Base-by-base conservation (phyloP, 1,139 yeast species). In the Taphrina sp. region DNA sequence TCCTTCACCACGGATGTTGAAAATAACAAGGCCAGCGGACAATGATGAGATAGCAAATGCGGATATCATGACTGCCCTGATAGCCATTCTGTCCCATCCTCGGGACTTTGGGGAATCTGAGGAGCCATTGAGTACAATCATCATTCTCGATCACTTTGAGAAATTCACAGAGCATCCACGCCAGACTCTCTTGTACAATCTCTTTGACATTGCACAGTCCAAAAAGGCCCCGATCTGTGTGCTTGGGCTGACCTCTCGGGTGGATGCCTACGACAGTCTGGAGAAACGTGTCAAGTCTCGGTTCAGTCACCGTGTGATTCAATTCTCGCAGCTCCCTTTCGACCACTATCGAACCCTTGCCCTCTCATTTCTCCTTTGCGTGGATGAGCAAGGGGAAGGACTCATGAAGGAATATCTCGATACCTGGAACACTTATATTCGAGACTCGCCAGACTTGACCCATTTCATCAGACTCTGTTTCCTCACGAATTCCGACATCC, bases 271-370 rank as follows among this genome's bases (percentile, higher is more conserved):
- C 0, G 97, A 92, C 64, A 74, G 81, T 62, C 73, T 92, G 56
- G 99, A 94, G 66, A 92, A 90, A 65, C 77, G 99, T 63, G 97
- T 94, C 0, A 78, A 89, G 63, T 84, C 95, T 58, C 74, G 99
- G 60, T 92, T 90, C 68, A 83, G 95, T 31, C 96, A 90, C 66
- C 72, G 95, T 52, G 72, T 85, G 1, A 76, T 87, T 31, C 75
- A 79, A 33, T 73, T 88, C 42, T 77, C 77, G 39, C 83, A 47
- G 46, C 61, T 45, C 58, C 70, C 56, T 55, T 74, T 71, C 69
- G 64, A 52, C 43, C 66, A 62, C 64, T 72, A 64, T 60, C 69
- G 70, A 37, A 66, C 58, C 62, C 68, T 72, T 60, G 70, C 46
- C n/a, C 28, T 14, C 3, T 38, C 29, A 19, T 23, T 26, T 14